Conservation (phyloP, 768 basidiomycete species). For the Piloderma croceum region DNA sequence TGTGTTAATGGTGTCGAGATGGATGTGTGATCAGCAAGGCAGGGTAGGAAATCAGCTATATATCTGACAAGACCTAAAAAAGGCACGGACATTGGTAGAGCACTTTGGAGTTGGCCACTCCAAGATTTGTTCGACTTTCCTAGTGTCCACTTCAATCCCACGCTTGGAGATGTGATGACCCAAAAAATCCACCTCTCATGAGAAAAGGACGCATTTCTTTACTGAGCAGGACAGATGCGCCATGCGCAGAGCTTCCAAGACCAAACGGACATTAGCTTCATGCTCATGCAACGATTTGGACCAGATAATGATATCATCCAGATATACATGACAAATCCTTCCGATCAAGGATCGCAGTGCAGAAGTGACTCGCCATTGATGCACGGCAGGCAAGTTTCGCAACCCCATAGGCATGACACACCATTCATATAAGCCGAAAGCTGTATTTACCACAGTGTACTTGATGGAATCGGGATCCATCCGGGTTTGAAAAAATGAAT, state of each 20-base stretch:
- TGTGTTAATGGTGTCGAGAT: conserved; percentile 7
- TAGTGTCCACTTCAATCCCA: conserved; percentile 15
- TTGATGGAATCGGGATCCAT: too few relatives aligned
- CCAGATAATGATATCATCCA: conserved; percentile 23
- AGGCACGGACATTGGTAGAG: conserved; percentile 6
- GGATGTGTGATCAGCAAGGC: conserved; percentile 8
- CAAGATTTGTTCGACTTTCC: too few relatives aligned
- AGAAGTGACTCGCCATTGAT: conserved; percentile 12
- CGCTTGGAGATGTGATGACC: conserved; percentile 14
- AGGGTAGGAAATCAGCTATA: conserved; percentile 7
- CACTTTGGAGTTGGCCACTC: conserved; percentile 15
- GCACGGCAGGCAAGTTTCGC: conserved; percentile 11
- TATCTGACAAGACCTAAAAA: conserved; percentile 10
- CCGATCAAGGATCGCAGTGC: conserved; percentile 14
- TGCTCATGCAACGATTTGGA: conserved; percentile 19
- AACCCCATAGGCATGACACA: too few relatives aligned
- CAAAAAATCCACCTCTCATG: too few relatives aligned
- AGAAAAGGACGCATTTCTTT: too few relatives aligned
- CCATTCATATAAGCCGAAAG: conserved; percentile 36
- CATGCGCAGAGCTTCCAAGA: conserved; percentile 8
- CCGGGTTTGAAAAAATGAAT: too few relatives aligned
- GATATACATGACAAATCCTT: conserved; percentile 10
- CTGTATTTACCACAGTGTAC: conserved; percentile 33
- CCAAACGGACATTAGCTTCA: conserved; percentile 5
- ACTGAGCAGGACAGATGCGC: conserved; percentile 18